These are phyloP conservation scores for Groenewaldozyma salmanticensis DNA, from an alignment of 805 yeast genomes.

Conservation along the genomic window DNA sequence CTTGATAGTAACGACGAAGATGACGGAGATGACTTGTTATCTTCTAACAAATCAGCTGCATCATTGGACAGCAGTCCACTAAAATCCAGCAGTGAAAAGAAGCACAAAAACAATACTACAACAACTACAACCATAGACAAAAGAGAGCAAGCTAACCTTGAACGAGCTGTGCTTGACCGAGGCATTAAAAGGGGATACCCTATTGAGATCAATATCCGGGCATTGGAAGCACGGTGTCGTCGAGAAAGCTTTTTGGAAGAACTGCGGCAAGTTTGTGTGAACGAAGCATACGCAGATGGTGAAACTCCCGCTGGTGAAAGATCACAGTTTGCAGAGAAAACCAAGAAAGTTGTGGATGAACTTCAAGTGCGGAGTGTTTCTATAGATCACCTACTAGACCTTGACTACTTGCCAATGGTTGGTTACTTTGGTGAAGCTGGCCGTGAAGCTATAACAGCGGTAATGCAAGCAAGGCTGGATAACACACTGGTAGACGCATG, in stretches of 20 bases:
- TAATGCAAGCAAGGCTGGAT: neutral
- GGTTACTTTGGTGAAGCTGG: neutral
- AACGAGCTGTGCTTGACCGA: neutral
- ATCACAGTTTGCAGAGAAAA: neutral
- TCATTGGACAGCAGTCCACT: neutral
- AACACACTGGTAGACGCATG: neutral
- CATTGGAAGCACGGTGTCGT: neutral
- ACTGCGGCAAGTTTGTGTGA: neutral
- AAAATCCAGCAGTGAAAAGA: neutral
- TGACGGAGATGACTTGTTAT: neutral
- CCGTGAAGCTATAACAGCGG: neutral
- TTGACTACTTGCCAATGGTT: neutral
- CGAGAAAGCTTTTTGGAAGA: neutral
- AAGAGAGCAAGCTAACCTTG: too few relatives aligned
- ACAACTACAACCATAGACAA: too few relatives aligned
- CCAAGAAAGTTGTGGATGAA: too few relatives aligned
- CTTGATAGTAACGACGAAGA: neutral
- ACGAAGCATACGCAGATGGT: neutral
- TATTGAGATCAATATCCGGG: neutral
- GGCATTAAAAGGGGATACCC: neutral
- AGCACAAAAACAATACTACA: too few relatives aligned
- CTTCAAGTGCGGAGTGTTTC: neutral
- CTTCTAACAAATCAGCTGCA: neutral
- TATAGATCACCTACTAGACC: neutral
- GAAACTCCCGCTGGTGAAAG: neutral